Percentiles rank a stretch among this genome's conserved stretches.
Conservation (phyloP, 2,329 filamentous ascomycete genomes). For the Diplodia intermedia region DNA sequence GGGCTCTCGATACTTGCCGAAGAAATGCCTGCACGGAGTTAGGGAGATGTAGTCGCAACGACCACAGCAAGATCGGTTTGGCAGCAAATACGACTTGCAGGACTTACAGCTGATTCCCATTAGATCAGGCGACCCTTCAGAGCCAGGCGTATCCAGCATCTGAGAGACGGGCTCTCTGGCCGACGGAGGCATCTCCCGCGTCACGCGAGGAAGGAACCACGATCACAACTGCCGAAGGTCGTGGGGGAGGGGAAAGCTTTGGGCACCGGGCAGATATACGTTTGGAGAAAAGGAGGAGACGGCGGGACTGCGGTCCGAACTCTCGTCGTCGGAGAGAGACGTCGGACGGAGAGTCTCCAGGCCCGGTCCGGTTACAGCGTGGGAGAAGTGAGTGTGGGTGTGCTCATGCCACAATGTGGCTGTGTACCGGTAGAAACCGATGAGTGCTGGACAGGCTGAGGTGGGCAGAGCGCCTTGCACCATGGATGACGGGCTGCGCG, state of each 20-base stretch:
- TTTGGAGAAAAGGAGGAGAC: slow-evolving; percentile 17
- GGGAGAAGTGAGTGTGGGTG: not conserved
- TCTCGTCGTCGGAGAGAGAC: not conserved
- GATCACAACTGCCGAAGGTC: not conserved
- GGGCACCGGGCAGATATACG: slow-evolving; percentile 24
- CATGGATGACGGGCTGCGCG: not conserved
- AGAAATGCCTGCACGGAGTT: too few species aligned
- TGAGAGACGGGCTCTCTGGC: not conserved
- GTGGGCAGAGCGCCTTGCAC: not conserved
- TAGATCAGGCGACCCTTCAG: too few species aligned
- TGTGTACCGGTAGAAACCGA: not conserved
- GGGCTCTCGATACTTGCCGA: too few species aligned
- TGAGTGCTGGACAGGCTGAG: not conserved
- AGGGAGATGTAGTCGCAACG: too few species aligned
- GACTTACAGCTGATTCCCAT: too few species aligned
- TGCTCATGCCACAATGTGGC: not conserved
- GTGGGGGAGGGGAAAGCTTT: slow-evolving; percentile 6
- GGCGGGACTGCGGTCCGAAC: slow-evolving; percentile 15
- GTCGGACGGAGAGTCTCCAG: slow-evolving; percentile 7
- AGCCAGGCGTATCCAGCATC: too few species aligned
- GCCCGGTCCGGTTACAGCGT: slow-evolving; percentile 9
- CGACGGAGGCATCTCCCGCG: slow-evolving; percentile 1
- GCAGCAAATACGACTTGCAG: too few species aligned
- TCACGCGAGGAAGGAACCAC: slow-evolving; percentile 10
- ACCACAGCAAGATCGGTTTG: too few species aligned